These are phyloP conservation scores for Cucurbita moschata DNA, from an alignment of 306 rosid species.

Conservation along the genomic window DNA sequence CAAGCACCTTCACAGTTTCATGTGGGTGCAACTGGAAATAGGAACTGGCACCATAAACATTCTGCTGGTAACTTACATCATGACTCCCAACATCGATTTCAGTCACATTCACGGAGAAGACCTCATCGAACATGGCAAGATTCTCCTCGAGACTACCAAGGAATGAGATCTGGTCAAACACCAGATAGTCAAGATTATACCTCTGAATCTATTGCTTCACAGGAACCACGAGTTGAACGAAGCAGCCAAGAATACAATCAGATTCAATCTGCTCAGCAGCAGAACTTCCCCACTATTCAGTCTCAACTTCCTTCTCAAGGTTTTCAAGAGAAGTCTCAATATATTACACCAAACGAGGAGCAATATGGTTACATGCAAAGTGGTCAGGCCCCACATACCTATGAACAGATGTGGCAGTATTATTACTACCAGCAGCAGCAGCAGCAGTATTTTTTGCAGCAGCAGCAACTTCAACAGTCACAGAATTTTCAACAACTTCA, in stretches of 20 bases:
- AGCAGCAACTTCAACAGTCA: slow-evolving; percentile 20
- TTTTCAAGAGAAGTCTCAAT: slow-evolving; percentile 22
- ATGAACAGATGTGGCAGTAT: slow-evolving; percentile 66
- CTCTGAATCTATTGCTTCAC: slow-evolving; percentile 17
- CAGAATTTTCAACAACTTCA: slow-evolving; percentile 12
- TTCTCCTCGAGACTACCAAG: slow-evolving; percentile 27
- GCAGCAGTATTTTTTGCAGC: slow-evolving; percentile 26
- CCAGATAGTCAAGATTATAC: slow-evolving; percentile 25
- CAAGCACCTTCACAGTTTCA: slow-evolving; percentile 20
- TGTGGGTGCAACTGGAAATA: slow-evolving; percentile 22
- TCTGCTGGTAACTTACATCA: slow-evolving; percentile 27
- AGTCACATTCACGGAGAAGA: slow-evolving; percentile 28
- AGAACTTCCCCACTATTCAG: slow-evolving; percentile 25
- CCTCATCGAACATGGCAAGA: slow-evolving; percentile 24
- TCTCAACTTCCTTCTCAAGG: slow-evolving; percentile 27
- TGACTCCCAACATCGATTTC: slow-evolving; percentile 30
- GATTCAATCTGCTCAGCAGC: slow-evolving; percentile 32
- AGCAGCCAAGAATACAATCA: slow-evolving; percentile 39
- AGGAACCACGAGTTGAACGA: slow-evolving; percentile 33
- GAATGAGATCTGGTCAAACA: slow-evolving; percentile 29
- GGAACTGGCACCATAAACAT: slow-evolving; percentile 30
- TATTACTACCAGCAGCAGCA: slow-evolving; percentile 68
- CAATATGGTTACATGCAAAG: slow-evolving; percentile 45
- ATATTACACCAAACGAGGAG: slow-evolving; percentile 27
- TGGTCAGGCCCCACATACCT: slow-evolving; percentile 23